Percentiles rank a stretch among this genome's conserved stretches.
Conservation (phyloP, 441 rosid species). For the Theobroma grandiflorum region DNA sequence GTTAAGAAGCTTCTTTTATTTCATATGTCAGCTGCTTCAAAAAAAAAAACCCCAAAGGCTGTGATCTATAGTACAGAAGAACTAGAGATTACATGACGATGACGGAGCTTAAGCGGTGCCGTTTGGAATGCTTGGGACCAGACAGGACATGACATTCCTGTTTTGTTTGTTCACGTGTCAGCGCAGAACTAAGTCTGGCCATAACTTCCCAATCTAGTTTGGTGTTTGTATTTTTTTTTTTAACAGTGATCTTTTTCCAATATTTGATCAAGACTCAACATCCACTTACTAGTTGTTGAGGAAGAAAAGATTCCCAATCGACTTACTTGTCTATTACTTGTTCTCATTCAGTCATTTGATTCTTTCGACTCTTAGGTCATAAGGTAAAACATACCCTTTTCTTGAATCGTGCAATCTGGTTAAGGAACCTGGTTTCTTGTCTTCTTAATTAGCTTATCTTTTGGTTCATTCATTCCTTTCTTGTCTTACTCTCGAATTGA, state of each 20-base stretch:
- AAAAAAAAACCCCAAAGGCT: not conserved
- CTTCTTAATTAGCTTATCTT: not conserved
- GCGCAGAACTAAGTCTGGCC: not conserved
- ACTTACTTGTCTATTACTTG: not conserved
- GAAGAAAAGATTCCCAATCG: too few species aligned
- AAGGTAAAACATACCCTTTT: not conserved
- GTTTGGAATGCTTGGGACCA: constrained; percentile 12
- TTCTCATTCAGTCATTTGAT: not conserved
- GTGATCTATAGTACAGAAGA: constrained; percentile 8
- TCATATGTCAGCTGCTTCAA: not conserved
- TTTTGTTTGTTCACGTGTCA: constrained; percentile 13
- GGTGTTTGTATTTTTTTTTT: not conserved
- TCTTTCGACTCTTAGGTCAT: not conserved
- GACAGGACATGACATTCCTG: not conserved
- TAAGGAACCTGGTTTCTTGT: constrained; percentile 7
- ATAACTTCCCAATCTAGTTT: not conserved
- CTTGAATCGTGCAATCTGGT: constrained; percentile 8
- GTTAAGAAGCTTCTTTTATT: constrained; percentile 18
- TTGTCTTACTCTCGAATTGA: not conserved
- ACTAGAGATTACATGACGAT: not conserved
- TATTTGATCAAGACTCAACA: not conserved
- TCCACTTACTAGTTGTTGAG: not conserved
- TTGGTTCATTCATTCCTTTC: not conserved
- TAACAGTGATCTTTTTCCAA: not conserved
- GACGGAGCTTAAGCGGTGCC: constrained; percentile 1